Evolutionary conservation across 75 land plant species (phyloP).

Genomic region (Selaginella moellendorffii): DNA sequence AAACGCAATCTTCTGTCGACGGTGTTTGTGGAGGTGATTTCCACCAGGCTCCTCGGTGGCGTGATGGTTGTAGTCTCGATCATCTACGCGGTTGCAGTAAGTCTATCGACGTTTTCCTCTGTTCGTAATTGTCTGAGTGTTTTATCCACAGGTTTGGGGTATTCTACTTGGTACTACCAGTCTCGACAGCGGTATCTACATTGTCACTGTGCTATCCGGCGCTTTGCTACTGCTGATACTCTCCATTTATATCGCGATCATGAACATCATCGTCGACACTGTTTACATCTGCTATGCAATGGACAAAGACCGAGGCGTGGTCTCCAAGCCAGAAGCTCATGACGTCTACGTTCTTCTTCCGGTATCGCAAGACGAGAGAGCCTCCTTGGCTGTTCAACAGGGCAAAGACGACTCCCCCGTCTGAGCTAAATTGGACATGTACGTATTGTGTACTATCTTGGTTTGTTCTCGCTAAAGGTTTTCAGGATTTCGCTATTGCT

Average conservation of each 20-base stretch:
- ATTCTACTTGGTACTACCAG: neutral
- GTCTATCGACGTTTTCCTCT: no score
- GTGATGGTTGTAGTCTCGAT: constrained; percentile 60
- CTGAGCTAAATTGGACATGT: neutral
- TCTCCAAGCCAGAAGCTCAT: constrained; percentile 64
- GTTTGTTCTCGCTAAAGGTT: no score
- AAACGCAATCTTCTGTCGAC: constrained; percentile 86
- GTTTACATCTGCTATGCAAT: constrained; percentile 87
- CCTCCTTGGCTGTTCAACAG: constrained; percentile 22
- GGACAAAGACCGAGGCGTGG: constrained; percentile 72
- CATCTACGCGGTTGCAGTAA: constrained; percentile 66
- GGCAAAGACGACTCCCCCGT: neutral
- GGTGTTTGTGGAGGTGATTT: constrained; percentile 86
- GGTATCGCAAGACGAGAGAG: constrained; percentile 31
- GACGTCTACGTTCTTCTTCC: constrained; percentile 72
- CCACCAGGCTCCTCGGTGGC: constrained; percentile 55
- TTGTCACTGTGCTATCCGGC: constrained; percentile 47
- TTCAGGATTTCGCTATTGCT: neutral
- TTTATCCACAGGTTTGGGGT: neutral
- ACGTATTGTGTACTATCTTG: no score
- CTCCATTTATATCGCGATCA: constrained; percentile 44
- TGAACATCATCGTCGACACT: constrained; percentile 79
- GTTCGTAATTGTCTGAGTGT: neutral
- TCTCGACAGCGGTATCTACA: constrained; percentile 16
- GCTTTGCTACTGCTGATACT: constrained; percentile 45